Evolutionary conservation across 2,329 filamentous ascomycete genomes (phyloP).

Genomic region (Zasmidium citrigriseum): DNA sequence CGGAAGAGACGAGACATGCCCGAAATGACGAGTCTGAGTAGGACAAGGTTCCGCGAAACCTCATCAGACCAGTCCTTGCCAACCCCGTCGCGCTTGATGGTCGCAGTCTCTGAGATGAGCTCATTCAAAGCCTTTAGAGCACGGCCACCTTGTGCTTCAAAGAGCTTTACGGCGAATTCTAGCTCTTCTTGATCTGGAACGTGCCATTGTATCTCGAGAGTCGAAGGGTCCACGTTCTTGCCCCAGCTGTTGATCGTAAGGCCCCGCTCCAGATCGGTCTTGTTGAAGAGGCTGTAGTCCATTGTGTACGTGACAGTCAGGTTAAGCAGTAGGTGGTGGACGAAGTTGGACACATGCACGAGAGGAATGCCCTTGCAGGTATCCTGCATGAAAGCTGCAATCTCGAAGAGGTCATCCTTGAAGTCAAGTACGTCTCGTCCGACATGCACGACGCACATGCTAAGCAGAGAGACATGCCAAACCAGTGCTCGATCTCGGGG

Average conservation of each 20-base stretch:
- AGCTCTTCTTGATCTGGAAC: slow-evolving; percentile 77
- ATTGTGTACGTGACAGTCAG: slow-evolving; percentile 91
- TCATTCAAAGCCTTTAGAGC: slow-evolving; percentile 74
- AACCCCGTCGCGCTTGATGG: slow-evolving; percentile 86
- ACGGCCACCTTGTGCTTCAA: slow-evolving; percentile 76
- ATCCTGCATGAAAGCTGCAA: slow-evolving; percentile 94
- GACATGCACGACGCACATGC: slow-evolving; percentile 97
- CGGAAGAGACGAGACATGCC: slow-evolving; percentile 91
- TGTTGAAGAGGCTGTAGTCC: slow-evolving; percentile 85
- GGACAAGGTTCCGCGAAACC: slow-evolving; percentile 83
- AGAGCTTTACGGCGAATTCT: slow-evolving; percentile 84
- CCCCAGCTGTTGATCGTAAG: slow-evolving; percentile 83
- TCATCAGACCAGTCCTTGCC: slow-evolving; percentile 99
- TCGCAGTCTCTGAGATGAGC: slow-evolving; percentile 78
- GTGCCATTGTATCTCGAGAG: slow-evolving; percentile 89
- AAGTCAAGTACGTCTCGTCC: slow-evolving; percentile 86
- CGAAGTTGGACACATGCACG: slow-evolving; percentile 95
- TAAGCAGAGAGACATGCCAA: slow-evolving; percentile 95
- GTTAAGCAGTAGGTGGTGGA: slow-evolving; percentile 93
- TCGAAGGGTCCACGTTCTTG: slow-evolving; percentile 68
- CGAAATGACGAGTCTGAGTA: slow-evolving; percentile 84
- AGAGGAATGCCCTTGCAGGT: slow-evolving; percentile 92
- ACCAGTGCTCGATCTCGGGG: slow-evolving; percentile 90
- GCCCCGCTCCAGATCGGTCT: slow-evolving; percentile 69
- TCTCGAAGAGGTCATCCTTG: slow-evolving; percentile 84